These are phyloP conservation scores for Coniochaeta prunicola DNA, from an alignment of 2,329 filamentous ascomycete genomes.

Conservation along the genomic window DNA sequence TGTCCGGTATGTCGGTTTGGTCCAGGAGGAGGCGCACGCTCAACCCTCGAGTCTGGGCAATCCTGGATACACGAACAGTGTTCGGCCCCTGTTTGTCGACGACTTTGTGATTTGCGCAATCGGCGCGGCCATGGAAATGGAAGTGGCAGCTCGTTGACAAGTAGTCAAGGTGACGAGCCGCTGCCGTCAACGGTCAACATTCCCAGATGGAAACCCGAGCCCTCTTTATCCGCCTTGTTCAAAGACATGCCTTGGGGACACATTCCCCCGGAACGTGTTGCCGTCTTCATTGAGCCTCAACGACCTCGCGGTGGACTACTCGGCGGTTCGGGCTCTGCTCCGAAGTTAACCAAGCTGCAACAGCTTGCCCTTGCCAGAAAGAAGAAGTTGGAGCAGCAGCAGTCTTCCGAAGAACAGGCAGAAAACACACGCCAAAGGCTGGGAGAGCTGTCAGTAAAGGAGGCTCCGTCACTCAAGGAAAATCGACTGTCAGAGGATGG, in stretches of 20 bases:
- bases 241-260: slow-evolving; percentile 79
- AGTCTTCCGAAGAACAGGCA: slow-evolving; percentile 19
- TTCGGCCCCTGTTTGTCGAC: background rate
- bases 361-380: slow-evolving; percentile 80
- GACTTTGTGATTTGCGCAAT: background rate
- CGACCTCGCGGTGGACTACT: slow-evolving; percentile 61
- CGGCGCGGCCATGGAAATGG: background rate
- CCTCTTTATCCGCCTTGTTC: slow-evolving; percentile 49
- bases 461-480: slow-evolving; percentile 17
- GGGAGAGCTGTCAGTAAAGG: slow-evolving; percentile 13
- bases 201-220: background rate
- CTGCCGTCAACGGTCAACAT: background rate
- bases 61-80: background rate
- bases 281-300: slow-evolving; percentile 53
- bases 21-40: background rate
- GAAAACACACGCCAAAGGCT: slow-evolving; percentile 18
- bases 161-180: slow-evolving; percentile 8
- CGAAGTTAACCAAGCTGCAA: slow-evolving; percentile 83
- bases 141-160: slow-evolving; percentile 10
- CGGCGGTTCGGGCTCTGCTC: slow-evolving; percentile 61
- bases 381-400: slow-evolving; percentile 67
- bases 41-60: background rate
- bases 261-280: slow-evolving; percentile 57
- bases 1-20: background rate
- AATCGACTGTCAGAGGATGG: slow-evolving; percentile 13